Evolutionary conservation across 2,329 filamentous ascomycete species (phyloP).

Genomic region (Sporothrix curviconia): DNA sequence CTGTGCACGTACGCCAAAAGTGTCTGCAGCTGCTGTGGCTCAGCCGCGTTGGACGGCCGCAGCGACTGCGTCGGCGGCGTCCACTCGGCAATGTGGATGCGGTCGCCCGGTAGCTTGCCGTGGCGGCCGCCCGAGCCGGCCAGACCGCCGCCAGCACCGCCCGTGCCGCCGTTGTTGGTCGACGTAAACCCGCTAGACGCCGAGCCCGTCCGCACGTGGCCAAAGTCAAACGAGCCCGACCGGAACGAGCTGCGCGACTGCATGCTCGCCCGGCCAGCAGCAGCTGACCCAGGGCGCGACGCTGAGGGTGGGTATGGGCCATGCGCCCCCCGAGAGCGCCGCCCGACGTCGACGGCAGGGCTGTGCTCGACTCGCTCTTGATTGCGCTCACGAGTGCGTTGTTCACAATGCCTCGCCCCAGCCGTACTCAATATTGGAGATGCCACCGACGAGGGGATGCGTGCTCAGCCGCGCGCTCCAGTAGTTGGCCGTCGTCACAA

Average conservation of each 20-base stretch:
- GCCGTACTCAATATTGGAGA: conserved; percentile 96
- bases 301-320: conserved; percentile 22
- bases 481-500: conserved; percentile 91
- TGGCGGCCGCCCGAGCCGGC: neutral
- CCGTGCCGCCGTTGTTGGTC: neutral
- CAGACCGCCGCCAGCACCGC: neutral
- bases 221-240: conserved; percentile 58
- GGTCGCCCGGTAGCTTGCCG: conserved; percentile 71
- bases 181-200: conserved; percentile 34
- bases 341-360: conserved; percentile 2
- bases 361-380: conserved; percentile 40
- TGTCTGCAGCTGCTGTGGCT: conserved; percentile 72
- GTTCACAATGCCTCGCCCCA: conserved; percentile 82
- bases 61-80: conserved; percentile 82
- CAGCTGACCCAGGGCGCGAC: conserved; percentile 47
- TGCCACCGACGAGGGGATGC: conserved; percentile 82
- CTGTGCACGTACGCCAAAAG: conserved; percentile 73
- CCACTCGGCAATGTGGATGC: conserved; percentile 81
- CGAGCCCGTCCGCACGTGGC: conserved; percentile 44
- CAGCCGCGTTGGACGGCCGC: conserved; percentile 70
- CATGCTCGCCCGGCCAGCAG: conserved; percentile 22
- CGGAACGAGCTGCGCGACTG: conserved; percentile 38
- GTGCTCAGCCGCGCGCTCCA: conserved; percentile 94
- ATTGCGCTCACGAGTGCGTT: conserved; percentile 48
- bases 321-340: neutral